phyloP scores from a whole-genome alignment of 2,329 filamentous ascomycete species.

The Lachnellula arida region DNA sequence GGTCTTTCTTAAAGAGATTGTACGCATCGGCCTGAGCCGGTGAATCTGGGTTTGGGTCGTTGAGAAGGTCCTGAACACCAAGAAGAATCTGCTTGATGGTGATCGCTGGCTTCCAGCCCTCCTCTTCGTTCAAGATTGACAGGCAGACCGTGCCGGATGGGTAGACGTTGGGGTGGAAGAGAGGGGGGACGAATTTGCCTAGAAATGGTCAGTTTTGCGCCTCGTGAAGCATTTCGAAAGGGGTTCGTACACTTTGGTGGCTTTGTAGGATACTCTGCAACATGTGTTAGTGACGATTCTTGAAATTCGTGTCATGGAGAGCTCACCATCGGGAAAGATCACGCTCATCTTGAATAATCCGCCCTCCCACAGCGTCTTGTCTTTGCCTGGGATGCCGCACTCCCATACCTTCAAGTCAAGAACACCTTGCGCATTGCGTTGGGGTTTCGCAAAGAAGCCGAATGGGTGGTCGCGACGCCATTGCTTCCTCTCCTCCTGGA shows the following conservation, averaged over 20 bases:
- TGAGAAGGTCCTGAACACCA: conserved; percentile 90
- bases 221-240: neutral
- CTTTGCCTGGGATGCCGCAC: conserved; percentile 91
- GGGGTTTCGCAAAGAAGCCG: conserved; percentile 90
- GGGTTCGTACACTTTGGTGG: conserved; percentile 84
- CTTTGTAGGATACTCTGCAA: conserved; percentile 91
- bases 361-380: conserved; percentile 97
- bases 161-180: conserved; percentile 98
- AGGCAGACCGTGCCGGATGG: conserved; percentile 96
- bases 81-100: conserved; percentile 97
- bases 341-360: conserved; percentile 93
- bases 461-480: conserved; percentile 97
- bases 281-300: conserved; percentile 20
- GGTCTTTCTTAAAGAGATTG: conserved; percentile 92
- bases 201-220: conserved; percentile 19
- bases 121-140: conserved; percentile 96
- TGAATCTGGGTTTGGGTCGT: conserved; percentile 95
- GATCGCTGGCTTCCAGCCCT: conserved; percentile 97
- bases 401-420: conserved; percentile 96
- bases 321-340: conserved; percentile 84
- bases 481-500: conserved; percentile 90
- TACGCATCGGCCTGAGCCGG: conserved; percentile 97
- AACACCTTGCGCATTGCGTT: conserved; percentile 71
- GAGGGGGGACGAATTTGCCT: conserved; percentile 95
- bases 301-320: neutral